These are phyloP conservation scores for Colletotrichum abscissum DNA, from an alignment of 2,329 filamentous ascomycete genomes.

Conservation along the genomic window DNA sequence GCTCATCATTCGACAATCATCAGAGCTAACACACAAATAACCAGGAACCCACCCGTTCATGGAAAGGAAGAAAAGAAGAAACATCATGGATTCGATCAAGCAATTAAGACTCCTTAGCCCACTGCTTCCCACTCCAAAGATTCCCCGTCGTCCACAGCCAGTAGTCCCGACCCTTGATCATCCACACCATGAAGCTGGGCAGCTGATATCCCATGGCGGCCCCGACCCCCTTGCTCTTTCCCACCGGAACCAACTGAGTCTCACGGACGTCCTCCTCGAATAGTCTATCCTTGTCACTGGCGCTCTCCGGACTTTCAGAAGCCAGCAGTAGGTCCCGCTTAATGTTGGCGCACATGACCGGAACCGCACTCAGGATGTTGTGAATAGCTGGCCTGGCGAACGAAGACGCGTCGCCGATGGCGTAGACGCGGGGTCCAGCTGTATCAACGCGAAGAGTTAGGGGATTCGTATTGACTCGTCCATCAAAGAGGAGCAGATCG, in stretches of 20 bases:
- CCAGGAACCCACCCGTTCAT: neutral
- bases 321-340: conserved; percentile 58
- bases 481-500: conserved; percentile 45
- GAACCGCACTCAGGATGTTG: conserved; percentile 51
- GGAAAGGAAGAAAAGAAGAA: neutral
- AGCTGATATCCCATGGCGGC: conserved; percentile 54
- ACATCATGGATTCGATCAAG: neutral
- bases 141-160: conserved; percentile 60
- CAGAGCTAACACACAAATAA: neutral
- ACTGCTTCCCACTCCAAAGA: conserved; percentile 64
- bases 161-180: conserved; percentile 62
- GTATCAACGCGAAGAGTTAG: conserved; percentile 50
- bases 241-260: conserved; percentile 60
- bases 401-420: conserved; percentile 56
- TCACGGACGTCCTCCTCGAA: conserved; percentile 56
- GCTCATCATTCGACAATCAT: neutral
- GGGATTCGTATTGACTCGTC: conserved; percentile 50
- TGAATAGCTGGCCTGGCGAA: conserved; percentile 55
- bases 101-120: conserved; percentile 54
- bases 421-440: conserved; percentile 52
- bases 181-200: conserved; percentile 58
- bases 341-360: conserved; percentile 58
- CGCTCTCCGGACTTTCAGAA: conserved; percentile 39
- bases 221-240: conserved; percentile 56
- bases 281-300: conserved; percentile 42